Percentiles rank a stretch among this genome's conserved stretches.
Conservation (phyloP, 768 basidiomycete species). For the Lactarius tabidus region DNA sequence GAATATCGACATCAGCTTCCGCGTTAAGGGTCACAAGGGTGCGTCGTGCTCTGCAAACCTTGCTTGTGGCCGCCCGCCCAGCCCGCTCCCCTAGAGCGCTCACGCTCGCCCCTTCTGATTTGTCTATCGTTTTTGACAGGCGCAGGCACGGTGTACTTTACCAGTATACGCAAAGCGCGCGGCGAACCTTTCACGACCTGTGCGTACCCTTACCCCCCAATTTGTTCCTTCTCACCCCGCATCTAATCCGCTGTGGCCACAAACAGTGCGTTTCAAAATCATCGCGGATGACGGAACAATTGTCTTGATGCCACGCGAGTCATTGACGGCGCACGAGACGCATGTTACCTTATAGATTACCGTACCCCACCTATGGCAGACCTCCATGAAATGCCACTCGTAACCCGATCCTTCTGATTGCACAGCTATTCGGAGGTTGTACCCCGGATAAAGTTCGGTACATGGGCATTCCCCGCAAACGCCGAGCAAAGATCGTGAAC, state of each 20-base stretch:
- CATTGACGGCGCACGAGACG: background rate
- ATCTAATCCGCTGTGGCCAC: background rate
- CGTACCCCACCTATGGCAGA: background rate
- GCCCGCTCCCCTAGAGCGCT: background rate
- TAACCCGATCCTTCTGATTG: background rate
- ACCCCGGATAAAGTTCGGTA: background rate
- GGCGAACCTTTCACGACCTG: constrained; percentile 64
- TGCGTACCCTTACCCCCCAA: constrained; percentile 38
- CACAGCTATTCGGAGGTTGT: background rate
- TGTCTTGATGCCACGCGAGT: constrained; percentile 4
- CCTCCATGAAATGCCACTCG: background rate
- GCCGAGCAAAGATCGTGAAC: background rate
- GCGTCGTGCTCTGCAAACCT: constrained; percentile 31
- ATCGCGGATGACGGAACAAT: constrained; percentile 18
- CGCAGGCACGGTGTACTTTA: constrained; percentile 77
- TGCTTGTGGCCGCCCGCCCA: background rate
- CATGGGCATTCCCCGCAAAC: background rate
- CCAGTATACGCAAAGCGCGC: constrained; percentile 74
- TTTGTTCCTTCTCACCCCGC: background rate
- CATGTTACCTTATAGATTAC: background rate
- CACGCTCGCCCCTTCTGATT: background rate
- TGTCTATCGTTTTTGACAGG: constrained; percentile 36
- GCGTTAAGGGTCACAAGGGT: constrained; percentile 71
- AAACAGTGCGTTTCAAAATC: constrained; percentile 19
- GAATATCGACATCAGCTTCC: constrained; percentile 73